These are phyloP conservation scores for Metschnikowia dekortorum DNA, from an alignment of 805 yeast species.

Conservation along the genomic window DNA sequence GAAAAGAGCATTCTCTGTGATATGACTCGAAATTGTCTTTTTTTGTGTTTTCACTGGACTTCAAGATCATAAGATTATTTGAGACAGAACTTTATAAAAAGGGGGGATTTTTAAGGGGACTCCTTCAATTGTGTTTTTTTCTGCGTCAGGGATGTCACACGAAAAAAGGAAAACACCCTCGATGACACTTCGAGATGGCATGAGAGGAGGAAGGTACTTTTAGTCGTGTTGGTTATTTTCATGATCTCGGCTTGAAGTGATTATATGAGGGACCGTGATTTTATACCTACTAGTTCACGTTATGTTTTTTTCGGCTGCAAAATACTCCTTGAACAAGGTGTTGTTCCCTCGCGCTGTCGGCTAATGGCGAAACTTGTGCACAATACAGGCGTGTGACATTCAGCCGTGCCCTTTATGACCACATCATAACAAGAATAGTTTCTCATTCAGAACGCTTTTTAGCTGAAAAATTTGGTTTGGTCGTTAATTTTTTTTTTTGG, in stretches of 20 bases:
- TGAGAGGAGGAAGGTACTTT: not conserved
- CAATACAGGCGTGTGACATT: not conserved
- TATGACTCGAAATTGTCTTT: slow-evolving; percentile 25
- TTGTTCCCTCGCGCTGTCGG: slow-evolving; percentile 9
- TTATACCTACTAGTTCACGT: too few species aligned
- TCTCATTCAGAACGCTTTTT: not conserved
- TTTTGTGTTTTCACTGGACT: slow-evolving; percentile 27
- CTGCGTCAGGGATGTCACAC: not conserved
- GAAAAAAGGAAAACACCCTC: not conserved
- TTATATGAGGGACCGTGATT: too few species aligned
- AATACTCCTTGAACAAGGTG: not conserved
- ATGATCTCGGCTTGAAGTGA: not conserved
- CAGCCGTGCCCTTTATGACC: not conserved
- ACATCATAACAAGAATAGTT: not conserved
- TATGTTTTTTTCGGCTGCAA: slow-evolving; percentile 11
- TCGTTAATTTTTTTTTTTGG: not conserved
- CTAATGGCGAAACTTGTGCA: slow-evolving; percentile 9
- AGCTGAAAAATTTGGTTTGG: too few species aligned
- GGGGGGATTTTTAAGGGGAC: not conserved
- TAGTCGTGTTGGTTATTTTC: not conserved
- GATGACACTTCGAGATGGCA: not conserved
- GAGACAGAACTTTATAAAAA: not conserved
- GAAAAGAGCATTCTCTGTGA: slow-evolving; percentile 6
- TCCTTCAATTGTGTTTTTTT: not conserved
- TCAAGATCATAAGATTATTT: slow-evolving; percentile 24